Base-by-base conservation (phyloP, 1,284 basidiomycete species). In the Trichosporon sp. region DNA sequence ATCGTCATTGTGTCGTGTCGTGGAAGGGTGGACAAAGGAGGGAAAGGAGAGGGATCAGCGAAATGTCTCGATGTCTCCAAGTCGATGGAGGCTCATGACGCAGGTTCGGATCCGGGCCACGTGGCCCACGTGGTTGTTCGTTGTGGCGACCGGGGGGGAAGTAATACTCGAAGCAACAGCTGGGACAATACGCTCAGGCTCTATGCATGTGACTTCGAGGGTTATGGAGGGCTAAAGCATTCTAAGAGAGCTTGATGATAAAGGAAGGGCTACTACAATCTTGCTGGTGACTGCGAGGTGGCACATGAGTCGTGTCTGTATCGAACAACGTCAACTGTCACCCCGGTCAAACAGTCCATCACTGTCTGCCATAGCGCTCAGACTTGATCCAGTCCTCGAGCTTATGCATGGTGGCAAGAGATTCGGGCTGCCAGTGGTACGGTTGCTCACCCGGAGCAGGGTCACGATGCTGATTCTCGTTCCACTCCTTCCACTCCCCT, bases 81-180 rank as follows among this genome's bases (percentile, higher is more conserved):
- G 19, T 54, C 51, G 51, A 63, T 14, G 32, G 59, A 19, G 14
- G 21, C 26, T 26, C 59, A 63, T 63, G 59, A 63, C 59, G 59
- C 59, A 63, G 31, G 31, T 35, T 63, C 59, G 59, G 59, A 63
- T 63, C 59, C 59, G 59, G 31, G 59, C 6, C 59, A 63, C 59
- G 59, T 63, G 59, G 6, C 14, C 59, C 59, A 63, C 31, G 59
- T n/a, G 31, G 16, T 21, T 19, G 14, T 16, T 21, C 51, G 16
- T 16, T 46, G 43, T 46, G 43, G 43, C 43, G 14, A 43, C 40
- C 26, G 2, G 26, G 37, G 37, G 7, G 5, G 37, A 38, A 38
- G 37, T 26, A 26, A 26, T 26, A 26, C 26, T 6, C 37, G 37
- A 38, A 38, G 37, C 10, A 7, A 10, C 37, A 10, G 37, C 37